These are phyloP conservation scores for Stephania japonica DNA, from an alignment of 164 flowering plant species.

Conservation along the genomic window DNA sequence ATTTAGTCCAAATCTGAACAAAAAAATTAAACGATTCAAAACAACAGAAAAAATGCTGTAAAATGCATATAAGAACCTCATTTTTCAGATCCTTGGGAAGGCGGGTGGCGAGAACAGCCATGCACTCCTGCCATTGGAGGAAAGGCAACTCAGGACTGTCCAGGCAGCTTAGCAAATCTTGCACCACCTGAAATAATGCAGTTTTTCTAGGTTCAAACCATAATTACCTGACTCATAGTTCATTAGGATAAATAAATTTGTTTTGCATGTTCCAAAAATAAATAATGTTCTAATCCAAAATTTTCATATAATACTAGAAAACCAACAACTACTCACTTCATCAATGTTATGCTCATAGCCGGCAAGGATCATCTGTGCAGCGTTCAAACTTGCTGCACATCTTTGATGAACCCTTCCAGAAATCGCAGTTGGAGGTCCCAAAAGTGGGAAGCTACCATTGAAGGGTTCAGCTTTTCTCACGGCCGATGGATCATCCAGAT, in stretches of 20 bases:
- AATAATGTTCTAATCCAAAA: not conserved
- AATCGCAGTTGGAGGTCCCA: slow-evolving; percentile 94
- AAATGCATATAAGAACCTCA: slow-evolving; percentile 43
- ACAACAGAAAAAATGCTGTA: slow-evolving; percentile 1
- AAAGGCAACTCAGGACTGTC: slow-evolving; percentile 98
- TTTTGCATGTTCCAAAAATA: not conserved
- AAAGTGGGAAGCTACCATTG: slow-evolving; percentile 76
- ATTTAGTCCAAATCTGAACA: not conserved
- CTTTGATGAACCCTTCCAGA: slow-evolving; percentile 97
- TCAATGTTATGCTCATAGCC: slow-evolving; percentile 95
- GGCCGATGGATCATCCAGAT: slow-evolving; percentile 97
- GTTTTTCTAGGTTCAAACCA: not conserved
- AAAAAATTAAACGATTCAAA: not conserved
- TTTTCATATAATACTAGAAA: not conserved
- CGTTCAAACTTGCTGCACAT: slow-evolving; percentile 89
- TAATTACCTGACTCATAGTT: not conserved
- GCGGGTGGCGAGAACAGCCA: slow-evolving; percentile 87
- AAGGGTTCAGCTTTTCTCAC: slow-evolving; percentile 99
- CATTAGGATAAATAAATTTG: not conserved
- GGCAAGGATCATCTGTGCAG: slow-evolving; percentile 94
- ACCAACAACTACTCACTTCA: slow-evolving; percentile 46
- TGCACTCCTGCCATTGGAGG: slow-evolving; percentile 99
- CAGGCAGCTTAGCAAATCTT: slow-evolving; percentile 77
- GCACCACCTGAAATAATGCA: slow-evolving; percentile 65
- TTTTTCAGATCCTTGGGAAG: slow-evolving; percentile 83